Base-by-base conservation (phyloP, 768 basidiomycete genomes). In the Termitomyces sp. region DNA sequence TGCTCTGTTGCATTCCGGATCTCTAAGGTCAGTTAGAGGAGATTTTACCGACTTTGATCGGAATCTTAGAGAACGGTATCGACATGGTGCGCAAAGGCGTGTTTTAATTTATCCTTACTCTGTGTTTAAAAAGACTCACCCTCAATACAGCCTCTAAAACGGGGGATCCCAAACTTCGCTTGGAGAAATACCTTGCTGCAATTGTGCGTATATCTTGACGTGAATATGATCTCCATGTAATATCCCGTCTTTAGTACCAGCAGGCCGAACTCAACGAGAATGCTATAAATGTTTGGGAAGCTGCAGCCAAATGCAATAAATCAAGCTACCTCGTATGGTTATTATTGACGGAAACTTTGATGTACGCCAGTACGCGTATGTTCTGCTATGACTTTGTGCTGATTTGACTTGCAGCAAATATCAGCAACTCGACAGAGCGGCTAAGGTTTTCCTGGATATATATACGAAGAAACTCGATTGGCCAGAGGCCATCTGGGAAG, bases 401-500 rank as follows among this genome's bases (percentile, higher is more conserved):
- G 4, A 29, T 48, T 32, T 54, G 32, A 54, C 55, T 29, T 24
- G 44, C 62, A 85, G 85, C 62, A 82, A 82, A 67, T 71, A 79
- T 36, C 76, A 79, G 57, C 75, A 74, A 61, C 73, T 83, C 52
- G 79, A 84, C 16, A 73, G 81, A 46, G 89, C 88, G 3, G 84
- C 93, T 41, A 74, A 79, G 24, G 73, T 84, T 7, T 96, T 92
- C 68, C 71, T 74, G 42, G 84, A 86, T 58, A 76, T 90, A 4
- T 80, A 85, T 29, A 74, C 77, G 44, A 89, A 88, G 68, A 83
- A 87, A 50, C 64, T 98, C 39, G 96, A 99, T 70, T 98, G 94
- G 88, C 94, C 97, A 0, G 96, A 99, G 70, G 89, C 87, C 10
- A 75, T 98, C 8, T 96, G 92, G 86, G 92, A 94, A 55, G 87